Evolutionary conservation across 2,329 filamentous ascomycete genomes (phyloP).

Genomic region (Fusarium armeniacum): DNA sequence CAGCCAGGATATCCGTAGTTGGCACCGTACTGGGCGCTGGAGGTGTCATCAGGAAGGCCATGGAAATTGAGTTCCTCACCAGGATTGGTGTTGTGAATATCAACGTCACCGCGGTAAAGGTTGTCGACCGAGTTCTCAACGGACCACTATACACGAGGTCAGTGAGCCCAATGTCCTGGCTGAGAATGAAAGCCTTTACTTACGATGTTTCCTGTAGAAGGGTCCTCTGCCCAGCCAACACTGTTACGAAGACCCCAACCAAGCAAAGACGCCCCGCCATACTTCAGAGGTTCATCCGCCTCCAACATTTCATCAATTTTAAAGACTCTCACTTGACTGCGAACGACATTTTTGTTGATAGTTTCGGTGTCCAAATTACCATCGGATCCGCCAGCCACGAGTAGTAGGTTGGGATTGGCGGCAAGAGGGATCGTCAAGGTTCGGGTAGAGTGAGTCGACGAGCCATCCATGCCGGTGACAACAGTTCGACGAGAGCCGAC

Average conservation of each 20-base stretch:
- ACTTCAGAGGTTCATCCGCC: not conserved
- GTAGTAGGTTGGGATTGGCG: slow-evolving; percentile 11
- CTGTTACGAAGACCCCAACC: slow-evolving; percentile 26
- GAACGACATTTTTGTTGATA: slow-evolving; percentile 17
- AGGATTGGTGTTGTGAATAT: slow-evolving; percentile 21
- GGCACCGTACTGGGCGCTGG: slow-evolving; percentile 1
- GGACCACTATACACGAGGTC: not conserved
- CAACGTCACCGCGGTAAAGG: slow-evolving; percentile 9
- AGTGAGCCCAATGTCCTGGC: no score
- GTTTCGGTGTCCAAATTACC: slow-evolving; percentile 12
- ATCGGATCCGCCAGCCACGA: slow-evolving; percentile 20
- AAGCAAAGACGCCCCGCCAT: not conserved
- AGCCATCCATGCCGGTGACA: slow-evolving; percentile 13
- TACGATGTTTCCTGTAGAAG: slow-evolving; percentile 14
- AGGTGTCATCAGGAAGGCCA: slow-evolving; percentile 16
- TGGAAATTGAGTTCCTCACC: slow-evolving; percentile 24
- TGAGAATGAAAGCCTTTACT: not conserved
- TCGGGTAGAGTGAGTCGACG: slow-evolving; percentile 22
- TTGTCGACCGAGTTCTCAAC: slow-evolving; percentile 28
- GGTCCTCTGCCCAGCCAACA: slow-evolving; percentile 22
- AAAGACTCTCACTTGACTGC: slow-evolving; percentile 17
- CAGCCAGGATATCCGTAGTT: slow-evolving; percentile 27
- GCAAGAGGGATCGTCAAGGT: slow-evolving; percentile 14
- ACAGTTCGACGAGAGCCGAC: slow-evolving; percentile 5
- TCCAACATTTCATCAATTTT: slow-evolving; percentile 7